A percentile compares a stretch with the other conserved stretches of the same genome.
Conservation (phyloP, 257 asterid species). For the Solanum piurae region DNA sequence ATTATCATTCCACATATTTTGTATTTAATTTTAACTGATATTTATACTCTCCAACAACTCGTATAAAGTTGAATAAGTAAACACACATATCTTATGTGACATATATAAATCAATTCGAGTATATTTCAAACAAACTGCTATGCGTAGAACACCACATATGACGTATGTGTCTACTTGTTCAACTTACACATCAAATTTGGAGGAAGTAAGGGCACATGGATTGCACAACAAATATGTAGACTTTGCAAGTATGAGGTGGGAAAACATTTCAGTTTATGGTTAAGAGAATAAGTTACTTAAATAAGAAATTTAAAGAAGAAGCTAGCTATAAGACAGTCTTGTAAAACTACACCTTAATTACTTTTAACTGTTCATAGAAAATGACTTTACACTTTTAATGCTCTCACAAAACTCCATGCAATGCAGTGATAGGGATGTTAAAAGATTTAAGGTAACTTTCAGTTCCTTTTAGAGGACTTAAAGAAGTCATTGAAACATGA, state of each 20-base stretch:
- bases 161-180: accelerated
- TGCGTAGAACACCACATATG: no score
- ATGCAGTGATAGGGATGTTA: slow-evolving; percentile 33
- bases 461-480: not conserved
- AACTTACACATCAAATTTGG: no score
- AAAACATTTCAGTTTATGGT: not conserved
- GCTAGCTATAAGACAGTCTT: not conserved
- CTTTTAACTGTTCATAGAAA: slow-evolving; percentile 12
- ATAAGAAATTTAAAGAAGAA: not conserved
- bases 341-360: not conserved
- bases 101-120: no score
- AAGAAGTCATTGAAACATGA: not conserved
- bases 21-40: no score
- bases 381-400: slow-evolving; percentile 23
- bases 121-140: no score
- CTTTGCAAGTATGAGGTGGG: not conserved
- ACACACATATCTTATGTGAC: no score
- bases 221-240: not conserved
- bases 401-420: slow-evolving; percentile 23
- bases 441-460: slow-evolving; percentile 2
- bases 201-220: no score
- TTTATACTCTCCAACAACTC: no score
- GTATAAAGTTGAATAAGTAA: no score
- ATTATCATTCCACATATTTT: not conserved
- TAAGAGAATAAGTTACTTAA: not conserved